A percentile compares a stretch with the other conserved stretches of the same genome.
Conservation (phyloP, 352 stramenopile species). For the Nothophytophthora sp. region DNA sequence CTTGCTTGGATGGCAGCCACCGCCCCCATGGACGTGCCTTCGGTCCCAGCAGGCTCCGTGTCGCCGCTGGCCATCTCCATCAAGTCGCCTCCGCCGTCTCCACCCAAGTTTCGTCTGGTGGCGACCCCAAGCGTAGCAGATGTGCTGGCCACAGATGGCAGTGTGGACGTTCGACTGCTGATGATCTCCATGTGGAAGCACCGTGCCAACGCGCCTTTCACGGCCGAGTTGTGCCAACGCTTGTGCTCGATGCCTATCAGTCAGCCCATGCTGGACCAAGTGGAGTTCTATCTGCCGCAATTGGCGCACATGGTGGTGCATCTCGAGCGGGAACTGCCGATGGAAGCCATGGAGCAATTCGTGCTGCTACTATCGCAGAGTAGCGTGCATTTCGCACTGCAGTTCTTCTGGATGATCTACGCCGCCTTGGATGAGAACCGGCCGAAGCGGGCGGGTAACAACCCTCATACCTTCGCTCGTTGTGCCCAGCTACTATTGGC, state of each 20-base stretch:
- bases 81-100: conserved; percentile 17
- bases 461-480: conserved; percentile 66
- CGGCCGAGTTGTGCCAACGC: conserved; percentile 55
- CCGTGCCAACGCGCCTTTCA: conserved; percentile 61
- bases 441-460: conserved; percentile 58
- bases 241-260: conserved; percentile 53
- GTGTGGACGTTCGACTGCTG: conserved; percentile 64
- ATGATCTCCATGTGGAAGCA: conserved; percentile 83
- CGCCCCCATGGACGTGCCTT: too few relatives aligned
- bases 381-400: conserved; percentile 80
- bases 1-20: too few relatives aligned
- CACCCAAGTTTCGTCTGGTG: conserved; percentile 12
- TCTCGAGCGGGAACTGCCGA: conserved; percentile 75
- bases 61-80: conserved; percentile 7
- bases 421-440: conserved; percentile 78
- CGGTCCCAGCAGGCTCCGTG: neutral
- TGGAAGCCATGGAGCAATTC: conserved; percentile 80
- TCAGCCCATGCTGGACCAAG: conserved; percentile 62
- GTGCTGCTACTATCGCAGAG: conserved; percentile 72
- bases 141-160: conserved; percentile 45
- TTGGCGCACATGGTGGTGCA: conserved; percentile 86
- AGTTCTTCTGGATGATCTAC: conserved; percentile 88
- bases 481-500: conserved; percentile 72
- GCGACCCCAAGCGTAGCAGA: conserved; percentile 23
- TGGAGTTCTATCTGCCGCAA: conserved; percentile 82